These are phyloP conservation scores for Thraustochytrium sp. DNA, from an alignment of 352 stramenopile species.

Conservation along the genomic window DNA sequence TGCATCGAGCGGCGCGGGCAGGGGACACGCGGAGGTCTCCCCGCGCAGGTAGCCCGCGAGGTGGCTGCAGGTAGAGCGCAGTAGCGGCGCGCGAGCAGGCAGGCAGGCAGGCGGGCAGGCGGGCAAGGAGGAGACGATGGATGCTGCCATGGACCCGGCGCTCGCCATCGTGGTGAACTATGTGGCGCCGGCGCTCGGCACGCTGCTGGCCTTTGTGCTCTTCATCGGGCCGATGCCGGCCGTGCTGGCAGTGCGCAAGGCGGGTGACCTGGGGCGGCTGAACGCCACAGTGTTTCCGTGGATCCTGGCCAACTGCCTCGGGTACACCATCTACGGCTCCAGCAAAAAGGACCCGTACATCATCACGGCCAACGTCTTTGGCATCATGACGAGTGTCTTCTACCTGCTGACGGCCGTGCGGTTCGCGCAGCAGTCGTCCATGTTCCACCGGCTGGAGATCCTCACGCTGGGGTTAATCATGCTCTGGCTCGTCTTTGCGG, in stretches of 20 bases:
- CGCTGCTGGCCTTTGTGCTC: slow-evolving; percentile 24
- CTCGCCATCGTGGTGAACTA: neutral
- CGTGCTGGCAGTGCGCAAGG: neutral
- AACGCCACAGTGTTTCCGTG: slow-evolving; percentile 7
- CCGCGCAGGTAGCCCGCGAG: too few species aligned
- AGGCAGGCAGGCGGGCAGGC: too few species aligned
- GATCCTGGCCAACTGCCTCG: slow-evolving; percentile 21
- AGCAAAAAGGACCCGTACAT: slow-evolving; percentile 13
- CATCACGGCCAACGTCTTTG: slow-evolving; percentile 2
- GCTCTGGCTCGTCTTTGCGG: neutral
- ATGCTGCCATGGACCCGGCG: too few species aligned
- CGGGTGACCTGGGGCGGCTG: neutral
- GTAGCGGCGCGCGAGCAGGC: too few species aligned
- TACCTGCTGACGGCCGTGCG: slow-evolving; percentile 14
- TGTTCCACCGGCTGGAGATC: slow-evolving; percentile 1
- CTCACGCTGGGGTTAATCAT: neutral
- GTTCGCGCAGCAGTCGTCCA: neutral
- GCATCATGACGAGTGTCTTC: slow-evolving; percentile 10
- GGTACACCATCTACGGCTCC: slow-evolving; percentile 31
- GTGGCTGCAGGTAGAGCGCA: too few species aligned
- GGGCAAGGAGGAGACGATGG: too few species aligned
- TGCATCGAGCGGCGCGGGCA: too few species aligned
- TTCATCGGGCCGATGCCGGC: neutral
- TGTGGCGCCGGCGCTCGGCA: slow-evolving; percentile 11
- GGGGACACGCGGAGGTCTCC: too few species aligned